Percentiles rank a stretch among this genome's conserved stretches.
Conservation (phyloP, 2,329 filamentous ascomycete genomes). For the Ascochyta lentis region DNA sequence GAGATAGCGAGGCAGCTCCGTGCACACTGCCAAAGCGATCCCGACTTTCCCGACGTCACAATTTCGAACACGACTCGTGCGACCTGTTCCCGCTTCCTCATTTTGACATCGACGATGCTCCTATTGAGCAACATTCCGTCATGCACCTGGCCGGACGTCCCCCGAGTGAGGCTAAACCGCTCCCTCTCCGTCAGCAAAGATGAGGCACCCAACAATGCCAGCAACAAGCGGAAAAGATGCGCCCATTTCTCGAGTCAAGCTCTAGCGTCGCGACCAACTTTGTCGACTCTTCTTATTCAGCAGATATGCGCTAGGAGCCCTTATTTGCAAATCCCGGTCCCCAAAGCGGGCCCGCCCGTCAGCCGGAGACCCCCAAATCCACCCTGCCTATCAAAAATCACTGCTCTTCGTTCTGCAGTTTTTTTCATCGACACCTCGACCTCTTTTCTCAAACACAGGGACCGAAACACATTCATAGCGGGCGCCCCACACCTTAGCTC, state of each 20-base stretch:
- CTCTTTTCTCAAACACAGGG: neutral
- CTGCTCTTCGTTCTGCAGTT: neutral
- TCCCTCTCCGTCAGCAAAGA: neutral
- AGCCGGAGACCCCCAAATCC: neutral
- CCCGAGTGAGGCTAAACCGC: neutral
- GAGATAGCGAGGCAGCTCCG: neutral
- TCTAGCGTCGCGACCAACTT: neutral
- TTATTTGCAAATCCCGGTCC: neutral
- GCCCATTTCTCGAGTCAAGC: slow-evolving; percentile 6
- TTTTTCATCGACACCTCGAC: slow-evolving; percentile 1
- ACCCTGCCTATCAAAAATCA: slow-evolving; percentile 6
- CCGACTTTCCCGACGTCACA: neutral
- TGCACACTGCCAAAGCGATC: neutral
- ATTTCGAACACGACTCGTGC: neutral
- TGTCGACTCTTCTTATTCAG: neutral
- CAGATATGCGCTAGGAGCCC: slow-evolving; percentile 3
- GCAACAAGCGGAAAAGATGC: slow-evolving; percentile 1
- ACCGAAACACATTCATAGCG: slow-evolving; percentile 6
- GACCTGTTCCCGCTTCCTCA: neutral
- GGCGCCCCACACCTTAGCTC: slow-evolving; percentile 5
- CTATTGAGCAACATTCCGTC: neutral
- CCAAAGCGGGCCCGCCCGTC: slow-evolving; percentile 16
- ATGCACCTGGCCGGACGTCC: slow-evolving; percentile 10
- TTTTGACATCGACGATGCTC: neutral
- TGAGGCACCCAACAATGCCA: neutral